Evolutionary conservation across 768 basidiomycete genomes (phyloP), one percentile per base, ranked within the genome.

Genomic region (Mrakia frigida): DNA sequence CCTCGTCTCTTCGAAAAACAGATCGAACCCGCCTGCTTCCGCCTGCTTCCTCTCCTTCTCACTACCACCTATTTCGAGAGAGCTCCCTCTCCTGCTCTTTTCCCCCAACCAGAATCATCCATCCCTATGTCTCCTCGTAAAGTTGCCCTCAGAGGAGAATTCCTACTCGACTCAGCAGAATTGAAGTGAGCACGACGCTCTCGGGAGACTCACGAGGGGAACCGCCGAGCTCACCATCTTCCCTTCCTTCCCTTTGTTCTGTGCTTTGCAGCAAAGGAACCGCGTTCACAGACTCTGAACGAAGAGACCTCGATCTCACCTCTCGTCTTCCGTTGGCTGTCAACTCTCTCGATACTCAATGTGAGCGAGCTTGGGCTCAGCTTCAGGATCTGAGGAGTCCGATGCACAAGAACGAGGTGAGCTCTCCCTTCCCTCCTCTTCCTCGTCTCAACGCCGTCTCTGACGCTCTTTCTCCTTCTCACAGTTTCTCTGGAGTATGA

Each of bases 251-350:
- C 23, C 53, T n/a, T n/a, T 53, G 21, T 53, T n/a, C 10, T 13
- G 1, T n/a, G 13, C n/a, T 56, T 10, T 23, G 11, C 74, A 74
- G 53, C 28, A 69, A 75, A 37, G 75, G 75, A 14, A 60, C 75
- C 4, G 75, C 75, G 18, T 77, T 77, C 43, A 52, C 75, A 6
- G 39, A 18, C 13, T 33, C 72, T 10, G 75, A 77, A 35, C 41
- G 75, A 33, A 52, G 65, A 61, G 35, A 52, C 10, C 72, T 77
- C 52, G 75, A 52, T 10, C 70, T 76, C 39, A 59, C 35, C 9
- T 59, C 68, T 33, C 59, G 75, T 11, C 60, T 77, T 0, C 75
- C 75, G 2, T n/a, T 11, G 4, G 23, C 33, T n/a, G 60, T 77
- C 33, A 35, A 73, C 37, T 33, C 53, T 33, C 70, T 77, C 25